phyloP scores from a whole-genome alignment of 1,284 basidiomycete species.

The Ceratobasidium papillatum region DNA sequence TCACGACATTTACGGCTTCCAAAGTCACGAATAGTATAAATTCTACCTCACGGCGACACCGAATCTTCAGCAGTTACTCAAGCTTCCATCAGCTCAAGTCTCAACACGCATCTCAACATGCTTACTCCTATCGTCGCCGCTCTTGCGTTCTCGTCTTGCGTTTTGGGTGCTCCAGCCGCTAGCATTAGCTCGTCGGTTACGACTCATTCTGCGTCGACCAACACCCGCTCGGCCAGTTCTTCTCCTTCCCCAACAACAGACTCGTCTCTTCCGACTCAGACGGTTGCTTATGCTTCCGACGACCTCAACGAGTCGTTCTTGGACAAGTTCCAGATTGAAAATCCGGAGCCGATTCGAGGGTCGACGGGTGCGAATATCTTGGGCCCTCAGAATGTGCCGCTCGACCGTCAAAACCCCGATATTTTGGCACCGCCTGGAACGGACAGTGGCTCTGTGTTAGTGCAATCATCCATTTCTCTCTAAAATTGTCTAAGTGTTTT shows the following conservation, averaged over 20 bases:
- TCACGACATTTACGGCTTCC: too few species aligned
- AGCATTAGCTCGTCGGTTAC: neutral
- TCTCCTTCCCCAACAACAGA: neutral
- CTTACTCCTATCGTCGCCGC: neutral
- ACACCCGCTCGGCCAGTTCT: neutral
- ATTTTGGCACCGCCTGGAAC: slow-evolving; percentile 70
- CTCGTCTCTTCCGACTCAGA: neutral
- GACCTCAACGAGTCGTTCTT: slow-evolving; percentile 38
- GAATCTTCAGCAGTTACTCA: too few species aligned
- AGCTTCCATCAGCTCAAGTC: too few species aligned
- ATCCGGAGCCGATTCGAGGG: slow-evolving; percentile 4
- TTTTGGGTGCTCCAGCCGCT: neutral
- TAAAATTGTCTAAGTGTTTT: neutral
- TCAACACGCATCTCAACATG: neutral
- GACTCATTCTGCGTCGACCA: neutral
- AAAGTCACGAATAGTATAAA: too few species aligned
- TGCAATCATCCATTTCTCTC: slow-evolving; percentile 21
- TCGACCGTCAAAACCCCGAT: slow-evolving; percentile 68
- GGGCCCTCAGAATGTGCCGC: slow-evolving; percentile 65
- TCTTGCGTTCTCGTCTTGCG: neutral
- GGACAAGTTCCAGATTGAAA: slow-evolving; percentile 20
- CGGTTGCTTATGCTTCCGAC: slow-evolving; percentile 41
- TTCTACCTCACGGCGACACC: neutral
- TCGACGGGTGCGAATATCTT: neutral
- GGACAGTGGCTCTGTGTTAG: slow-evolving; percentile 69